These are phyloP conservation scores for Cylindrotheca fusiformis DNA, from an alignment of 108 stramenopile species.

Conservation along the genomic window DNA sequence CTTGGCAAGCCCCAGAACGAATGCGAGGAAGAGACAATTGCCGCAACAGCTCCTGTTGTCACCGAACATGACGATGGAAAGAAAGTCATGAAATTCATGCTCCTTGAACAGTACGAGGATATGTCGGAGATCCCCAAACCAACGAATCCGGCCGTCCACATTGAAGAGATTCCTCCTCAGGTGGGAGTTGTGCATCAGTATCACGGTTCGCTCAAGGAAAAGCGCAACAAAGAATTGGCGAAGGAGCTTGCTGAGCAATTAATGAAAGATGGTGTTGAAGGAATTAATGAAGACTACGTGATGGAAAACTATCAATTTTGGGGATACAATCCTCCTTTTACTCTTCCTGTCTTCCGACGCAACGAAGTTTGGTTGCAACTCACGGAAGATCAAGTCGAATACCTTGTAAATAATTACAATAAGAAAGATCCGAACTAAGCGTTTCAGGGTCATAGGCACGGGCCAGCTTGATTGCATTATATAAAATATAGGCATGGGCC, in stretches of 20 bases:
- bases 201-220: conserved; percentile 42
- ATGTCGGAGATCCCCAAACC: conserved; percentile 81
- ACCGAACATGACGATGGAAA: conserved; percentile 33
- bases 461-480: too few species aligned
- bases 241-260: conserved; percentile 45
- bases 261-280: conserved; percentile 50
- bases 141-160: conserved; percentile 61
- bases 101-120: conserved; percentile 68
- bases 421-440: conserved; percentile 12
- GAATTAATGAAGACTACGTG: conserved; percentile 50
- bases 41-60: conserved; percentile 84
- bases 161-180: conserved; percentile 58
- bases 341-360: conserved; percentile 77
- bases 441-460: too few species aligned
- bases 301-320: conserved; percentile 63
- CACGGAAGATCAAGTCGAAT: conserved; percentile 51
- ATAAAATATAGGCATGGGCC: too few species aligned
- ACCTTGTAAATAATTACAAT: conserved; percentile 38
- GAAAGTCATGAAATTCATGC: conserved; percentile 83
- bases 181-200: conserved; percentile 78
- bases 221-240: conserved; percentile 37
- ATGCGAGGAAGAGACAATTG: conserved; percentile 46
- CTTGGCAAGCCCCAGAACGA: conserved; percentile 76
- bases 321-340: conserved; percentile 89
- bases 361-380: conserved; percentile 86